Percentiles rank a stretch among this genome's conserved stretches.
These are phyloP conservation scores for Solanum peruvianum DNA, from an alignment of 257 asterid genomes.

Conservation along the genomic window DNA sequence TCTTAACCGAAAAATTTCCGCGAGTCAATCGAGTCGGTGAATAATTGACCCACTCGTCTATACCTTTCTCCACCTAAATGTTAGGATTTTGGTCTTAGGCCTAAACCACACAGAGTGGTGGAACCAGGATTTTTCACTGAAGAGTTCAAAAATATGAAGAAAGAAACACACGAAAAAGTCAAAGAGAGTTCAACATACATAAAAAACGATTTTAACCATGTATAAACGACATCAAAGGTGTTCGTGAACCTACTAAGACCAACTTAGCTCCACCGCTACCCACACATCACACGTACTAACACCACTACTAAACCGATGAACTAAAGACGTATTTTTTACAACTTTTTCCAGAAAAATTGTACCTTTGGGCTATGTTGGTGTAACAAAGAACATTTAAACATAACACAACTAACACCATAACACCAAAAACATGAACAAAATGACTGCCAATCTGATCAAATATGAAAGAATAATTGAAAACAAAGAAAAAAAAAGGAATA, in stretches of 20 bases:
- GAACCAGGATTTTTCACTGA: not conserved
- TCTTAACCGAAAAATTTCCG: not conserved
- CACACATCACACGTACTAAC: not conserved
- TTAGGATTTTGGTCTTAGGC: not conserved
- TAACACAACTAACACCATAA: not conserved
- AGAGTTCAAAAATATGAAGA: no score
- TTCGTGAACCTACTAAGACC: not conserved
- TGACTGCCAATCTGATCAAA: constrained; percentile 78
- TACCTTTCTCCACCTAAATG: not conserved
- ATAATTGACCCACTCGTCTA: no score
- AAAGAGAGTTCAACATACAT: no score
- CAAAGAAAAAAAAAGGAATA: not conserved
- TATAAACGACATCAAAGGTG: no score
- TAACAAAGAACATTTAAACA: not conserved
- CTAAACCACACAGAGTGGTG: not conserved
- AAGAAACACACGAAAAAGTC: no score
- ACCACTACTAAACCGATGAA: not conserved
- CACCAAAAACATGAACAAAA: constrained; percentile 13
- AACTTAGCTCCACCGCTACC: not conserved
- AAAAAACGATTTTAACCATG: not conserved
- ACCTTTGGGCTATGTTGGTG: not conserved
- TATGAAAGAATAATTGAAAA: not conserved
- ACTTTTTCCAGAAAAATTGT: not conserved
- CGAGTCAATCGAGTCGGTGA: not conserved
- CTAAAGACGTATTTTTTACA: not conserved